phyloP scores from a whole-genome alignment of 169 alveolate genomes.

The Eimeria zaria region DNA sequence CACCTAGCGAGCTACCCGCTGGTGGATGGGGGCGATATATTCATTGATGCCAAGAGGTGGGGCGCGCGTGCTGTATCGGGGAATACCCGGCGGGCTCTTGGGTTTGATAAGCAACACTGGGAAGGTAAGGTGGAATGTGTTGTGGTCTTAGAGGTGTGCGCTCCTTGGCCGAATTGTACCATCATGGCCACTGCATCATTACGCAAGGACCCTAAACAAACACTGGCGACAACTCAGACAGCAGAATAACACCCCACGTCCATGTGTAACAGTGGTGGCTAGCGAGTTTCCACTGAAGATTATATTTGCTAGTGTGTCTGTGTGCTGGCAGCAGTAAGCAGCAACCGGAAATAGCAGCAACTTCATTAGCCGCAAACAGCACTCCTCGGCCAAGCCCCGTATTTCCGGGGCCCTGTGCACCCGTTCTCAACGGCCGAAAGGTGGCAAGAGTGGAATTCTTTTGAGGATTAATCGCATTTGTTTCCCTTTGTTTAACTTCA shows the following conservation, averaged over 20 bases:
- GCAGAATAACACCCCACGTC: background rate
- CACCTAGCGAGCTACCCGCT: background rate
- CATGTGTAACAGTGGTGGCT: background rate
- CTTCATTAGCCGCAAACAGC: background rate
- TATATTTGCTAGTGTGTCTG: background rate
- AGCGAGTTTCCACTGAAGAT: background rate
- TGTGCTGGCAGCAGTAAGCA: background rate
- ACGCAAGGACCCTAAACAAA: background rate
- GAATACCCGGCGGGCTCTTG: background rate
- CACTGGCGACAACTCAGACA: background rate
- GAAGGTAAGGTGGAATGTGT: background rate
- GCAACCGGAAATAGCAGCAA: background rate
- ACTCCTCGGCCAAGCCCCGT: constrained; percentile 32
- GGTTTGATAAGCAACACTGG: background rate
- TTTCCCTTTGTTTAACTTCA: background rate
- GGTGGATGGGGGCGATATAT: background rate
- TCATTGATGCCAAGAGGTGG: background rate
- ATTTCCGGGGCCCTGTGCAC: background rate
- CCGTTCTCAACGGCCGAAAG: background rate
- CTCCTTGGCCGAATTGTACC: background rate
- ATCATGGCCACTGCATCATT: background rate
- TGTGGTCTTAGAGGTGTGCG: background rate
- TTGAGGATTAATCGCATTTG: background rate
- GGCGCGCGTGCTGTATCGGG: background rate
- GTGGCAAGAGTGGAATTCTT: background rate